Percentiles rank a stretch among this genome's conserved stretches.
These are phyloP conservation scores for Atkinsonella texensis DNA, from an alignment of 2,329 filamentous ascomycete genomes.

Conservation along the genomic window DNA sequence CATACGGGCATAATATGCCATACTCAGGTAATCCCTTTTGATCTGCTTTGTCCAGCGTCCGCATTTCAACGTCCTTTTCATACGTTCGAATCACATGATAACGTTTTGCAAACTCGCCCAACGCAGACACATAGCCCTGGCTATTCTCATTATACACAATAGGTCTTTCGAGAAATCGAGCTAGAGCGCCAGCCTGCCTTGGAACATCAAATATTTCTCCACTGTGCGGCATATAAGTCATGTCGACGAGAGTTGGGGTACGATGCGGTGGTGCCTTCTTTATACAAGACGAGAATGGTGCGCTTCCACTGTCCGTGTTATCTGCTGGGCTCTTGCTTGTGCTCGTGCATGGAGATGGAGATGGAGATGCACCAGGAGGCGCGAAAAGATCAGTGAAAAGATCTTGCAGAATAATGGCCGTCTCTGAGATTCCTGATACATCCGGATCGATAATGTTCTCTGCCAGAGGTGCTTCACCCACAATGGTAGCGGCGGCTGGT, in stretches of 20 bases:
- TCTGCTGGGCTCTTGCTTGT: background rate
- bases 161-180: conserved; percentile 12
- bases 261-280: background rate
- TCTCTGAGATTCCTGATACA: background rate
- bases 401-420: background rate
- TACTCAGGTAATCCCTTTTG: conserved; percentile 13
- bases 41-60: conserved; percentile 18
- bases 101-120: conserved; percentile 8
- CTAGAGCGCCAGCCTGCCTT: conserved; percentile 7
- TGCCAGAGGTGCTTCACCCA: background rate
- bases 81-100: conserved; percentile 35
- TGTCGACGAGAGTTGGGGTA: conserved; percentile 12
- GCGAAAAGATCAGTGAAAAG: background rate
- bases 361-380: background rate
- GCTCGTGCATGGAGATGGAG: background rate
- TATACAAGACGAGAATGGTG: background rate
- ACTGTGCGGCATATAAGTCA: conserved; percentile 25
- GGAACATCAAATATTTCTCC: conserved; percentile 13
- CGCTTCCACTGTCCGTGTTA: background rate
- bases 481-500: background rate
- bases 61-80: conserved; percentile 35
- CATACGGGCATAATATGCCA: conserved; percentile 20
- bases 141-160: conserved; percentile 9
- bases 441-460: background rate
- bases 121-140: background rate